Percentiles rank a stretch among this genome's conserved stretches.
phyloP scores from a whole-genome alignment of 1,284 basidiomycete species.

The Puccinia brachypodii region DNA sequence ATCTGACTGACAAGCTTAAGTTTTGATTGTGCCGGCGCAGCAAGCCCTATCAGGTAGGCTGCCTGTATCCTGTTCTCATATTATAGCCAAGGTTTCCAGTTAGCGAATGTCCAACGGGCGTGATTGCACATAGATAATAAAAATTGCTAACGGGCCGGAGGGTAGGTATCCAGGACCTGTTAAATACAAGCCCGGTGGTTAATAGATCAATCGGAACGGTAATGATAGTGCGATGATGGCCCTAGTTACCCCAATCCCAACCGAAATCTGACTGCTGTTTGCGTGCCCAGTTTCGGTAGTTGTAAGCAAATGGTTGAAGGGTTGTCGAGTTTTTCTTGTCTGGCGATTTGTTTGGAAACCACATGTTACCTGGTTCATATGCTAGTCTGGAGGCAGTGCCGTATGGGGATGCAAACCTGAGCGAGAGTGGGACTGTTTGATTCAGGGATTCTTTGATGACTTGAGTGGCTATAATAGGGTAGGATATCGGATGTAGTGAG shows the following conservation, averaged over 20 bases:
- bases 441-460: not conserved
- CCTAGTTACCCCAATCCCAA: slow-evolving; percentile 54
- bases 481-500: not conserved
- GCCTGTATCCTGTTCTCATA: slow-evolving; percentile 9
- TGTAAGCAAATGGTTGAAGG: slow-evolving; percentile 51
- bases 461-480: slow-evolving; percentile 21
- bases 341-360: slow-evolving; percentile 20
- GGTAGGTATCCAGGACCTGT: slow-evolving; percentile 43
- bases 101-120: not conserved
- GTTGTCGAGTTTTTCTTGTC: slow-evolving; percentile 13
- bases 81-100: not conserved
- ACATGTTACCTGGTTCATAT: slow-evolving; percentile 32
- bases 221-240: not conserved
- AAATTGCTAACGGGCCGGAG: slow-evolving; percentile 36
- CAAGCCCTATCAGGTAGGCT: slow-evolving; percentile 35
- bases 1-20: not conserved
- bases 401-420: slow-evolving; percentile 33
- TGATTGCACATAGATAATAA: not conserved
- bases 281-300: slow-evolving; percentile 52
- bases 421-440: slow-evolving; percentile 4
- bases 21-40: not conserved
- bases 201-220: not conserved
- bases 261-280: slow-evolving; percentile 54
- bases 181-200: not conserved
- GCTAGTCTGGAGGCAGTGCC: slow-evolving; percentile 31